Evolutionary conservation across 805 yeast genomes (phyloP).

Genomic region (Metschnikowia gelsemii): DNA sequence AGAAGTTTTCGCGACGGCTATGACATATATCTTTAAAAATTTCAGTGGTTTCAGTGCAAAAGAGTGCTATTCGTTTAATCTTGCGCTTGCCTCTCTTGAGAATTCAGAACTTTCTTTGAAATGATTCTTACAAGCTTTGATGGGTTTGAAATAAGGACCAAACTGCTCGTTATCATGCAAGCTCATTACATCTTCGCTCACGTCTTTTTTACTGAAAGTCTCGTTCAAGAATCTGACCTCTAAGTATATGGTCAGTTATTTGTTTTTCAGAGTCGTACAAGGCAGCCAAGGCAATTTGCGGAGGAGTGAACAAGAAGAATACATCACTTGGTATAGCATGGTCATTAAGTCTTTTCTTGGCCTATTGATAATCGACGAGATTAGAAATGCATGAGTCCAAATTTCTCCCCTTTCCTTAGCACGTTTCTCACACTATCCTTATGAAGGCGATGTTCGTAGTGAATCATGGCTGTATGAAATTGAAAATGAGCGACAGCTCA

Average conservation of each 20-base stretch:
- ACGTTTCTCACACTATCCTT: too few relatives aligned
- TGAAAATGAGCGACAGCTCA: too few relatives aligned
- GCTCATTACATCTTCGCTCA: slow-evolving; percentile 8
- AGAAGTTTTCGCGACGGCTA: slow-evolving; percentile 14
- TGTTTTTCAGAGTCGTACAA: slow-evolving; percentile 65
- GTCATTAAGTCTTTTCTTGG: slow-evolving; percentile 63
- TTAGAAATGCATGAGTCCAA: too few relatives aligned
- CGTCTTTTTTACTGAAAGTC: slow-evolving; percentile 7
- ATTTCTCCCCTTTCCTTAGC: too few relatives aligned
- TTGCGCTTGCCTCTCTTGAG: slow-evolving; percentile 58
- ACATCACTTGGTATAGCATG: slow-evolving; percentile 72
- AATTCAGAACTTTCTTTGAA: slow-evolving; percentile 45
- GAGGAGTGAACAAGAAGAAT: slow-evolving; percentile 79
- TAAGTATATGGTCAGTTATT: slow-evolving; percentile 64
- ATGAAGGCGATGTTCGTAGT: too few relatives aligned
- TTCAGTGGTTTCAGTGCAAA: slow-evolving; percentile 60
- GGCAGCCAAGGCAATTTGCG: slow-evolving; percentile 91
- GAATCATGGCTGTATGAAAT: too few relatives aligned
- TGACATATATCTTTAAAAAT: slow-evolving; percentile 46
- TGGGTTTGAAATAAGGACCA: slow-evolving; percentile 44
- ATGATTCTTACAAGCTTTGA: slow-evolving; percentile 49
- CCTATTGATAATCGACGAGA: too few relatives aligned
- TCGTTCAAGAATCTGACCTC: slow-evolving; percentile 52
- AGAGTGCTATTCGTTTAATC: slow-evolving; percentile 62
- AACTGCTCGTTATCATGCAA: slow-evolving; percentile 29